Percentiles rank a stretch among this genome's conserved stretches.
phyloP scores from a whole-genome alignment of 1,139 yeast species.

The Lodderomyces beijingensis region DNA sequence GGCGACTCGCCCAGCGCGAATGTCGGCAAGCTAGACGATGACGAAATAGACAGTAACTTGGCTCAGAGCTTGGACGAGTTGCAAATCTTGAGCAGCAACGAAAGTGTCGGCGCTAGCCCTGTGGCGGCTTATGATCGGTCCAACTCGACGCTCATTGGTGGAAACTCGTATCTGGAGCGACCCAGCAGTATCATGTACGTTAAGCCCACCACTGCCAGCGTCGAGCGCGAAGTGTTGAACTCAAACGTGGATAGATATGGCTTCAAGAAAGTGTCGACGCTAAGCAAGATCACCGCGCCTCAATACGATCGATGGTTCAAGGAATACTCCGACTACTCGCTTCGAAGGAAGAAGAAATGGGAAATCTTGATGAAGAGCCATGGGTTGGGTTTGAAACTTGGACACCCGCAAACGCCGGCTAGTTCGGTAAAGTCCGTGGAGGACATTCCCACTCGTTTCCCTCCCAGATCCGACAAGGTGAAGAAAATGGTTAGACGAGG shows the following conservation, averaged over 20 bases:
- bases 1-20: background rate
- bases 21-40: background rate
- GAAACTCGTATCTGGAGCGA: background rate
- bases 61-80: background rate
- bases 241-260: conserved; percentile 75
- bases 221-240: conserved; percentile 16
- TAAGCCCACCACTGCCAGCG: conserved; percentile 11
- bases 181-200: conserved; percentile 8
- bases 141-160: background rate
- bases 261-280: conserved; percentile 61
- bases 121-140: background rate
- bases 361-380: conserved; percentile 54
- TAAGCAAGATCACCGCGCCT: conserved; percentile 39
- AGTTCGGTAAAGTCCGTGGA: conserved; percentile 23
- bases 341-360: conserved; percentile 76
- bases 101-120: too few species aligned
- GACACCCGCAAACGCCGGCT: background rate
- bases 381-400: conserved; percentile 45
- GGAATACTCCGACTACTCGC: conserved; percentile 58
- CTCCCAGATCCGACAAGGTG: conserved; percentile 78
- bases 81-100: background rate
- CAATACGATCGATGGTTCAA: conserved; percentile 74
- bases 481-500: conserved; percentile 85
- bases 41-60: background rate
- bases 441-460: conserved; percentile 53